Percentiles rank a stretch among this genome's conserved stretches.
These are phyloP conservation scores for Penicillium polonicum DNA, from an alignment of 2,329 filamentous ascomycete species.

Conservation along the genomic window DNA sequence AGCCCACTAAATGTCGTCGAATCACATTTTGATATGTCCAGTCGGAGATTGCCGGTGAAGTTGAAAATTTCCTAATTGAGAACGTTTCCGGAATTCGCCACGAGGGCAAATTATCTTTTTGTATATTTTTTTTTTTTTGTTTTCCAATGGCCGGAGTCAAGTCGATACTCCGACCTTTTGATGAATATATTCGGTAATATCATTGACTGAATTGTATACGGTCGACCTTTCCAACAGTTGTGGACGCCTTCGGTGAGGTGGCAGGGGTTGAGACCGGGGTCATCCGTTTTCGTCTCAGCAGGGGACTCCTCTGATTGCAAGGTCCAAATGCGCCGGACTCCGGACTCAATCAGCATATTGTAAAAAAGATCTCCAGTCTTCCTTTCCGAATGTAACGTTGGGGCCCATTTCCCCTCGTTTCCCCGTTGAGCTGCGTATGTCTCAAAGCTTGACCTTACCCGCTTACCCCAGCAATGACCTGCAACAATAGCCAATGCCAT, in stretches of 20 bases:
- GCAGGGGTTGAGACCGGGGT: not conserved
- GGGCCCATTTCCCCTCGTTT: conserved; percentile 14
- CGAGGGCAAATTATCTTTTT: not conserved
- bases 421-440: conserved; percentile 4
- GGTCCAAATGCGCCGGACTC: not conserved
- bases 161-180: not conserved
- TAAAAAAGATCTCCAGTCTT: not conserved
- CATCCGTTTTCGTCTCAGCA: not conserved
- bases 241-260: not conserved
- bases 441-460: conserved; percentile 1
- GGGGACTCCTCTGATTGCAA: not conserved
- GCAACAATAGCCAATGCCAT: conserved; percentile 6
- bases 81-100: conserved; percentile 1
- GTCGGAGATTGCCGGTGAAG: conserved; percentile 18
- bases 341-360: not conserved
- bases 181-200: conserved; percentile 2
- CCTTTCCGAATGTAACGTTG: conserved; percentile 16
- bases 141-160: not conserved
- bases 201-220: not conserved
- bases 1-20: conserved; percentile 14
- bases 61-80: conserved; percentile 9
- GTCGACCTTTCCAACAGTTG: not conserved
- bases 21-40: conserved; percentile 4
- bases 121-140: not conserved
- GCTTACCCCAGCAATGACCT: conserved; percentile 14